Evolutionary conservation across 306 rosid genomes (phyloP).

Genomic region (Mucuna pruriens): DNA sequence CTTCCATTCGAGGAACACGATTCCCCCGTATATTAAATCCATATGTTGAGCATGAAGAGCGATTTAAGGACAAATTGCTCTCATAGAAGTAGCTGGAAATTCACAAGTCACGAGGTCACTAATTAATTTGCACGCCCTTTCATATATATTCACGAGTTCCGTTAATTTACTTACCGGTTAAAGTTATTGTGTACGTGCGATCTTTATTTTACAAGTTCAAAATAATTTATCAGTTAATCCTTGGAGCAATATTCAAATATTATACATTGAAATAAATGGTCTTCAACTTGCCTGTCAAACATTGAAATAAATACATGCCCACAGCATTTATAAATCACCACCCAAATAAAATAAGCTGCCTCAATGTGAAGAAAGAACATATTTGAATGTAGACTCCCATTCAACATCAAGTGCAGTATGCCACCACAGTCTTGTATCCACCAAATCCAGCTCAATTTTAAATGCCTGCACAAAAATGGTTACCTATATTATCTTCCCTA

Average conservation of each 20-base stretch:
- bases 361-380: background rate
- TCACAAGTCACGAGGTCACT: background rate
- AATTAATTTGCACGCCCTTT: background rate
- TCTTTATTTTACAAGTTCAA: background rate
- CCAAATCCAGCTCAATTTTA: too few species aligned
- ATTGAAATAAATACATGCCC: too few species aligned
- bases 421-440: too few species aligned
- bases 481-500: too few species aligned
- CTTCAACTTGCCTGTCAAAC: too few species aligned
- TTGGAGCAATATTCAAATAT: too few species aligned
- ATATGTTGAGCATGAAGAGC: background rate
- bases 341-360: background rate
- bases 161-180: background rate
- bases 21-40: too few species aligned
- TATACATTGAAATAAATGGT: too few species aligned
- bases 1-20: too few species aligned
- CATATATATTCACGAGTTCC: background rate
- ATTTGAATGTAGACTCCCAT: too few species aligned
- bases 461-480: too few species aligned
- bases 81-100: constrained; percentile 9
- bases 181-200: background rate
- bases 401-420: too few species aligned
- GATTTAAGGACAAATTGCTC: background rate
- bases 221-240: background rate
- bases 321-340: background rate